Evolutionary conservation across 2,329 filamentous ascomycete species (phyloP).

Genomic region (Hymenoscyphus albidus): DNA sequence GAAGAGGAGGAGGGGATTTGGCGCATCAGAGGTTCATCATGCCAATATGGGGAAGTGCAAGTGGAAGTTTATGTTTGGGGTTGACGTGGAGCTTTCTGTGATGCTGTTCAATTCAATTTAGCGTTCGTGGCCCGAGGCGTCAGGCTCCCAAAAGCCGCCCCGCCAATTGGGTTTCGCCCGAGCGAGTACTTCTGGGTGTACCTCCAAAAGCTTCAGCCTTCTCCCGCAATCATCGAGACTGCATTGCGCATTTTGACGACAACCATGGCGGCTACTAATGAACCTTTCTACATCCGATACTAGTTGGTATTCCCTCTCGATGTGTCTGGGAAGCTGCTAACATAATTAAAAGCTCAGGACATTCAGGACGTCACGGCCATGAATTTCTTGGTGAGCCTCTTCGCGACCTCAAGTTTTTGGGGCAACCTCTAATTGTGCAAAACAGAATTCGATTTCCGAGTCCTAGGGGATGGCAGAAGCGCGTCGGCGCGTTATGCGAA

Average conservation of each 20-base stretch:
- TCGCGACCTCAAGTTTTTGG: neutral
- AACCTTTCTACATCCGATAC: slow-evolving; percentile 91
- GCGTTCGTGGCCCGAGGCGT: slow-evolving; percentile 18
- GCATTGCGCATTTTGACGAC: neutral
- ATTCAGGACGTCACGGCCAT: slow-evolving; percentile 95
- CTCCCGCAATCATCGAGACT: slow-evolving; percentile 8
- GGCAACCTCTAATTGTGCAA: slow-evolving; percentile 22
- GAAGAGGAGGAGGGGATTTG: slow-evolving; percentile 20
- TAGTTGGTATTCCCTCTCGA: slow-evolving; percentile 62
- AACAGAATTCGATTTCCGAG: slow-evolving; percentile 92
- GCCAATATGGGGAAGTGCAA: neutral
- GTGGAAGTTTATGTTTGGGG: neutral
- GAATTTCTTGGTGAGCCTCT: slow-evolving; percentile 78
- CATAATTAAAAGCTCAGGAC: slow-evolving; percentile 69
- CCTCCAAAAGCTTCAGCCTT: slow-evolving; percentile 26
- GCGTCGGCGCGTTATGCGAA: slow-evolving; percentile 96
- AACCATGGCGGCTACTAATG: slow-evolving; percentile 46
- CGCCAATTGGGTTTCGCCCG: slow-evolving; percentile 6
- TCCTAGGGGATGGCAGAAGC: slow-evolving; percentile 86
- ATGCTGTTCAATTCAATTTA: slow-evolving; percentile 24
- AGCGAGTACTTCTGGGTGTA: neutral
- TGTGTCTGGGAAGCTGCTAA: slow-evolving; percentile 14
- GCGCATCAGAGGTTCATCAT: slow-evolving; percentile 29
- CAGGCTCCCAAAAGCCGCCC: slow-evolving; percentile 14
- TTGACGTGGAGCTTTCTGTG: slow-evolving; percentile 15